Evolutionary conservation across 768 basidiomycete genomes (phyloP).

Genomic region (Boletus speciosus): DNA sequence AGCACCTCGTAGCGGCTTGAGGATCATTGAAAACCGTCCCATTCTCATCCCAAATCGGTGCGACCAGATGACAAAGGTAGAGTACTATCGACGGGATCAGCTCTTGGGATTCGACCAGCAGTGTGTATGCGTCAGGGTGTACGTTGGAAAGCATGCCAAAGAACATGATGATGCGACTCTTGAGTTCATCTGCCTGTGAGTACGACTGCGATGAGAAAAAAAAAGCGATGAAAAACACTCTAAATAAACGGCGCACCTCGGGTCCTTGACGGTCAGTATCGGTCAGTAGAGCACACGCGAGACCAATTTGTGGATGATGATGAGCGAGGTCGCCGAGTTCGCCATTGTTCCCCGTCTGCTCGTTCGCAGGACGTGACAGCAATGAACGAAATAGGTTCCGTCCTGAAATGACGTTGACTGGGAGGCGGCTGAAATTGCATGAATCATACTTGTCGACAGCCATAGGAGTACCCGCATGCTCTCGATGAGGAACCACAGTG

Average conservation of each 20-base stretch:
- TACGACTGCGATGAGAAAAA: constrained; percentile 1
- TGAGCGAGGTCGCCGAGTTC: constrained; percentile 27
- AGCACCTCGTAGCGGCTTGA: constrained; percentile 28
- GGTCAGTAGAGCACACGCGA: constrained; percentile 46
- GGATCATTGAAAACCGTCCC: constrained; percentile 38
- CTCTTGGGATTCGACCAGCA: constrained; percentile 45
- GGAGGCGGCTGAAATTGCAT: constrained; percentile 1
- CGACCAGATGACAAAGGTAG: constrained; percentile 49
- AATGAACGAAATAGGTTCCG: constrained; percentile 39
- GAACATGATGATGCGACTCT: constrained; percentile 37
- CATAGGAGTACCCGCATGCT: constrained; percentile 49
- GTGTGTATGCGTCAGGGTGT: constrained; percentile 36
- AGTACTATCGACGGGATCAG: constrained; percentile 65
- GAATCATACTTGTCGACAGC: constrained; percentile 43
- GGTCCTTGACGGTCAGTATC: constrained; percentile 38
- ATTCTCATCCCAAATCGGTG: constrained; percentile 66
- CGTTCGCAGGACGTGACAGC: constrained; percentile 35
- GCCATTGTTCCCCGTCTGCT: constrained; percentile 14
- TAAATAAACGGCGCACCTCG: constrained; percentile 34
- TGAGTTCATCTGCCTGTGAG: constrained; percentile 35
- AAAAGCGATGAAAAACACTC: neutral
- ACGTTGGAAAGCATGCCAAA: constrained; percentile 38
- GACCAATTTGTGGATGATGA: constrained; percentile 44
- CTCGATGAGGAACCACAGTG: constrained; percentile 47
- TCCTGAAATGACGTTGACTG: constrained; percentile 35